Conservation (phyloP, 768 basidiomycete genomes). For the Exidia glandulosa region DNA sequence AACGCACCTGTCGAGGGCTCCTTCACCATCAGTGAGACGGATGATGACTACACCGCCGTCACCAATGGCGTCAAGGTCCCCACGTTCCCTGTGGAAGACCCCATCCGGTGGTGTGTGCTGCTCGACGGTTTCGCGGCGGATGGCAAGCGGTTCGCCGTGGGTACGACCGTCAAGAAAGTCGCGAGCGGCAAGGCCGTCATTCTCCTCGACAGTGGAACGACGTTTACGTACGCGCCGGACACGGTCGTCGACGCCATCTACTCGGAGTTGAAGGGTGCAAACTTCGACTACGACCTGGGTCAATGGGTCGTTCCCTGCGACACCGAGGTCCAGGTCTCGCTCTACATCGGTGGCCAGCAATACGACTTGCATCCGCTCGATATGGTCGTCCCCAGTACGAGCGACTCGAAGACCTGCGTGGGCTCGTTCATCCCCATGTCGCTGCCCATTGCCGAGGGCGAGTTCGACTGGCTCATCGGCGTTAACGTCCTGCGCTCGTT, state of each 20-base stretch:
- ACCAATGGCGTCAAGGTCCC: slow-evolving; percentile 47
- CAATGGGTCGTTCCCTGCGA: slow-evolving; percentile 70
- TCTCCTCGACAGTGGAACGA: slow-evolving; percentile 72
- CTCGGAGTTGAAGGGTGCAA: slow-evolving; percentile 49
- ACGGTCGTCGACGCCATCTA: slow-evolving; percentile 63
- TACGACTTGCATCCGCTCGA: slow-evolving; percentile 77
- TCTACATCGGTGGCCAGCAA: slow-evolving; percentile 67
- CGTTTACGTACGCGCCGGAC: slow-evolving; percentile 68
- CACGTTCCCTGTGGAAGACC: slow-evolving; percentile 58
- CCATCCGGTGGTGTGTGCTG: slow-evolving; percentile 66
- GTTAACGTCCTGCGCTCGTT: slow-evolving; percentile 76
- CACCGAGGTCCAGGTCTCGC: slow-evolving; percentile 63
- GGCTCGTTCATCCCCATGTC: slow-evolving; percentile 66
- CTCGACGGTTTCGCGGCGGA: slow-evolving; percentile 63
- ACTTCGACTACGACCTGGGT: slow-evolving; percentile 36
- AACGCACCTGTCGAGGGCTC: slow-evolving; percentile 49
- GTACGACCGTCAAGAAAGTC: slow-evolving; percentile 41
- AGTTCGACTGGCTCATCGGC: slow-evolving; percentile 78
- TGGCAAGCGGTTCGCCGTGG: slow-evolving; percentile 37
- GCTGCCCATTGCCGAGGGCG: slow-evolving; percentile 43
- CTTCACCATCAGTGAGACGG: slow-evolving; percentile 66
- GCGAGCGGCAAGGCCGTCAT: slow-evolving; percentile 64
- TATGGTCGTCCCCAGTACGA: slow-evolving; percentile 38
- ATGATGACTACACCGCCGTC: slow-evolving; percentile 49
- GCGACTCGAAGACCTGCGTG: slow-evolving; percentile 41